Evolutionary conservation across 148 eudicot species (phyloP).

Genomic region (Agrostemma githago): DNA sequence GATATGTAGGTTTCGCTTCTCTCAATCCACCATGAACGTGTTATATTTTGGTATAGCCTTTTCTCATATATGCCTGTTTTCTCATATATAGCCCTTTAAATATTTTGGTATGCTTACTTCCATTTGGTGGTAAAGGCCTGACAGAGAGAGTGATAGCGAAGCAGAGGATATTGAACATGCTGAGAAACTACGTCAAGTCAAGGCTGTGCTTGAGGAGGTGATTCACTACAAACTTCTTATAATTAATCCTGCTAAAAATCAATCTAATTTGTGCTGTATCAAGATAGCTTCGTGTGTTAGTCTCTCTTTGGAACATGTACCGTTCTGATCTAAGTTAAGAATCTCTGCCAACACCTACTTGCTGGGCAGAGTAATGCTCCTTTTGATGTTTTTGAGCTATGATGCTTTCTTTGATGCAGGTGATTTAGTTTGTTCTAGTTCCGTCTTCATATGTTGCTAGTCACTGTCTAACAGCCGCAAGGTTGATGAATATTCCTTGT

Average conservation of each 20-base stretch:
- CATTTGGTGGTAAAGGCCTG: conserved; percentile 50
- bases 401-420: not conserved
- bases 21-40: not conserved
- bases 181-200: conserved; percentile 98
- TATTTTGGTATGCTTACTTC: not conserved
- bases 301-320: not conserved
- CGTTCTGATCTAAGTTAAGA: not conserved
- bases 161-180: conserved; percentile 98
- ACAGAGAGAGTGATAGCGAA: conserved; percentile 90
- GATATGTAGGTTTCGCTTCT: not conserved
- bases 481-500: not conserved
- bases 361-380: not conserved
- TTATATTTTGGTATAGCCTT: not conserved
- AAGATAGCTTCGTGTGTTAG: conserved; percentile 4
- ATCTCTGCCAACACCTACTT: not conserved
- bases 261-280: not conserved
- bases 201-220: conserved; percentile 99
- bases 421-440: not conserved
- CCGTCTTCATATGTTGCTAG: not conserved
- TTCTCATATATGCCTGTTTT: not conserved
- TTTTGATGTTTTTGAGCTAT: not conserved
- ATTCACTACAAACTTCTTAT: not conserved
- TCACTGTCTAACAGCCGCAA: not conserved
- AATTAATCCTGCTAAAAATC: not conserved
- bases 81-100: not conserved